Evolutionary conservation across 305 asterid genomes (phyloP).

Genomic region (Lippia alba): DNA sequence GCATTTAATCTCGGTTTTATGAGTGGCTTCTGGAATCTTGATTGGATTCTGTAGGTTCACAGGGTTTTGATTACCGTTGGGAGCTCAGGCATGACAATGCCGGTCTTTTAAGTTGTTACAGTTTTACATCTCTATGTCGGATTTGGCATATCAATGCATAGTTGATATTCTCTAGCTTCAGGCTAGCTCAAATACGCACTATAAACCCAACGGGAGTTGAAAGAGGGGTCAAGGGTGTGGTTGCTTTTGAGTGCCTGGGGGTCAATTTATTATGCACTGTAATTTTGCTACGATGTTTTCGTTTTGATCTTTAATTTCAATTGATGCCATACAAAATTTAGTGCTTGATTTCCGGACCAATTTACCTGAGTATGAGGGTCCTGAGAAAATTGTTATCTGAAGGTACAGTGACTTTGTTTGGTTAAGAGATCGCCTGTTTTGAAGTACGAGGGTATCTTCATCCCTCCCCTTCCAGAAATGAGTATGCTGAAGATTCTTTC

Average conservation of each 20-base stretch:
- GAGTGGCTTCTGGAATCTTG: slow-evolving; percentile 2
- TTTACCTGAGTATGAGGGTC: slow-evolving; percentile 80
- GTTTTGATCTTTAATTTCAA: slow-evolving; percentile 14
- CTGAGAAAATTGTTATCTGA: slow-evolving; percentile 94
- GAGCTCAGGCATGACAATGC: slow-evolving; percentile 18
- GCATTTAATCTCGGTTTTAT: slow-evolving; percentile 22
- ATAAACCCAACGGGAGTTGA: too few relatives aligned
- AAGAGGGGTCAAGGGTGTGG: too few relatives aligned
- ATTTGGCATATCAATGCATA: too few relatives aligned
- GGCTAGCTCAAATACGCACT: too few relatives aligned
- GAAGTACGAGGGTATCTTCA: slow-evolving; percentile 93
- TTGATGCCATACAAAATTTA: slow-evolving; percentile 22
- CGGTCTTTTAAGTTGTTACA: not conserved
- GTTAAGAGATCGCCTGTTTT: slow-evolving; percentile 89
- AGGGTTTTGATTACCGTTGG: slow-evolving; percentile 2
- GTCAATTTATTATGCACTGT: too few relatives aligned
- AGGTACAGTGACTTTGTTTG: slow-evolving; percentile 96
- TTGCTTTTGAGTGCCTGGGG: too few relatives aligned
- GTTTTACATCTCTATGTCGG: too few relatives aligned
- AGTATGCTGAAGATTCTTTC: slow-evolving; percentile 41
- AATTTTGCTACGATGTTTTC: not conserved
- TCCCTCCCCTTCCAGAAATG: slow-evolving; percentile 99
- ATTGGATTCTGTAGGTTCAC: not conserved
- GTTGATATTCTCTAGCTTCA: too few relatives aligned
- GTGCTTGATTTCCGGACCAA: slow-evolving; percentile 70